These are phyloP conservation scores for Amaranthus tricolor DNA, from an alignment of 179 eudicot species.

Conservation along the genomic window DNA sequence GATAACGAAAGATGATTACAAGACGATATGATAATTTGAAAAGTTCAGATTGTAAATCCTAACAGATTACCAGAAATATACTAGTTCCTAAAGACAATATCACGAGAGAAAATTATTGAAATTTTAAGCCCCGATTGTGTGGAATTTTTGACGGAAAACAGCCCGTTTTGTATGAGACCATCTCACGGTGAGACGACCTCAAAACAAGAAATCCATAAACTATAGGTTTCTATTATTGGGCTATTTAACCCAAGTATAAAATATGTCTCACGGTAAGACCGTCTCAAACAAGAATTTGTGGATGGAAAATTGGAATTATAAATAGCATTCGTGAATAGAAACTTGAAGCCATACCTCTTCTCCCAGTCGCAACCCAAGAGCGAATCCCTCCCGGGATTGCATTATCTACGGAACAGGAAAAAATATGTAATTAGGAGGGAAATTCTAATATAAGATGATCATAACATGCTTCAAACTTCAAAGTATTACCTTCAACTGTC, in stretches of 20 bases:
- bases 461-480: not conserved
- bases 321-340: not conserved
- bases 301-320: not conserved
- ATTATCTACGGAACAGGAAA: constrained; percentile 38
- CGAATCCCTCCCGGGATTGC: constrained; percentile 46
- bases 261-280: no score
- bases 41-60: not conserved
- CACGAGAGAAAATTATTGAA: not conserved
- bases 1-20: not conserved
- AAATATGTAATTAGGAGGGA: not conserved
- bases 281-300: no score
- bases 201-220: no score
- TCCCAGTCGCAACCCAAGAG: constrained; percentile 79
- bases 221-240: no score
- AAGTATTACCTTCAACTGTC: constrained; percentile 45
- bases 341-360: constrained; percentile 47
- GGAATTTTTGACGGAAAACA: no score
- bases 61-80: not conserved
- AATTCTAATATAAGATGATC: not conserved
- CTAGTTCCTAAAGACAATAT: not conserved
- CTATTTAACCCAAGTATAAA: no score
- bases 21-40: not conserved
- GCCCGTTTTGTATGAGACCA: no score
- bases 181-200: no score
- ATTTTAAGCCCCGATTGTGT: not conserved